phyloP scores from a whole-genome alignment of 352 stramenopile species.

The Phytophthora cryptogea region DNA sequence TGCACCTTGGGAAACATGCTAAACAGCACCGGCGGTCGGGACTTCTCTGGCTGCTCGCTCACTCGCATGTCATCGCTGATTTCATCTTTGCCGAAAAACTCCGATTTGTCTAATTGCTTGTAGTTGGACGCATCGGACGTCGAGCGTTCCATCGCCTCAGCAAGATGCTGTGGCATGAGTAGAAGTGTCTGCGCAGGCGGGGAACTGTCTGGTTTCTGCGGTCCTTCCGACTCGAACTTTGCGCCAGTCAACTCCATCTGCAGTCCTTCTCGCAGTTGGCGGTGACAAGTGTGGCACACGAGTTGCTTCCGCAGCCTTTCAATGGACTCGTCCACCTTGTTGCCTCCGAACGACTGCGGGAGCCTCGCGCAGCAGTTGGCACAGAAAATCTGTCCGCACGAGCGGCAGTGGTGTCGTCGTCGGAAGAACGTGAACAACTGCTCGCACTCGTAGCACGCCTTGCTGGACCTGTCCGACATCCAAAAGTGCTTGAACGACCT shows the following conservation, averaged over 20 bases:
- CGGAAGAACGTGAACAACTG: constrained; percentile 85
- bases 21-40: constrained; percentile 59
- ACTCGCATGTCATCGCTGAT: constrained; percentile 69
- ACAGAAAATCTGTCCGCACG: constrained; percentile 88
- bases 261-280: constrained; percentile 79
- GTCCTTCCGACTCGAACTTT: constrained; percentile 36
- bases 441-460: constrained; percentile 85
- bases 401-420: constrained; percentile 81
- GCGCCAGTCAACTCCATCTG: constrained; percentile 68
- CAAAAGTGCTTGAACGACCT: constrained; percentile 88
- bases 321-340: constrained; percentile 83
- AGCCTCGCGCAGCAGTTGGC: constrained; percentile 79
- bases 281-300: constrained; percentile 85
- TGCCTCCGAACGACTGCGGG: constrained; percentile 75
- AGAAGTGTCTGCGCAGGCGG: constrained; percentile 59
- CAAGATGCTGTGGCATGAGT: constrained; percentile 79
- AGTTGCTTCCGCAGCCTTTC: constrained; percentile 77
- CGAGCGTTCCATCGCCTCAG: constrained; percentile 65
- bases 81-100: constrained; percentile 82
- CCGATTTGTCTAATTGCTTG: constrained; percentile 64
- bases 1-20: constrained; percentile 88
- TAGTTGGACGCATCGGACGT: constrained; percentile 63
- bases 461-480: constrained; percentile 89
- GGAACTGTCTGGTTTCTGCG: constrained; percentile 34
- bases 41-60: constrained; percentile 63